phyloP scores from a whole-genome alignment of 768 basidiomycete species.

The Lactifluus subvellereus region DNA sequence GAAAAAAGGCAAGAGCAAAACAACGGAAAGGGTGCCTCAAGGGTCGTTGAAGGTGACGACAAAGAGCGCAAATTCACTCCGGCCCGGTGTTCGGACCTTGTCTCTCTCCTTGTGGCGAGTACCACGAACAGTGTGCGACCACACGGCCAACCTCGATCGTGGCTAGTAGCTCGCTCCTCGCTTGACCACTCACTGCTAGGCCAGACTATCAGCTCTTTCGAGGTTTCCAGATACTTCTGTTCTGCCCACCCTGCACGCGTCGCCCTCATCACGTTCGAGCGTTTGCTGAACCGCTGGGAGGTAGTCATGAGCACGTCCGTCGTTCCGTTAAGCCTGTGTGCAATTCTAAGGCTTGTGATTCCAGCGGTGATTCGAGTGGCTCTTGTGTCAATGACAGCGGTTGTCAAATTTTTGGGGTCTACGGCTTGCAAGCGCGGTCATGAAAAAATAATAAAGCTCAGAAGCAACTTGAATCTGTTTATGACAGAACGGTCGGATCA shows the following conservation, averaged over 20 bases:
- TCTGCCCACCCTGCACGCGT: neutral
- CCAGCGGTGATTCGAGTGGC: neutral
- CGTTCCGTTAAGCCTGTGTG: neutral
- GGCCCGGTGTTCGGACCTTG: slow-evolving; percentile 3
- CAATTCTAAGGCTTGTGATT: neutral
- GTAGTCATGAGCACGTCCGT: neutral
- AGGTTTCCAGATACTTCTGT: neutral
- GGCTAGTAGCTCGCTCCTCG: neutral
- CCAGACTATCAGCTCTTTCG: neutral
- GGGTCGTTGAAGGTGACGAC: neutral
- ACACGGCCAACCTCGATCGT: neutral
- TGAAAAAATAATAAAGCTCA: neutral
- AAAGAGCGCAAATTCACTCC: neutral
- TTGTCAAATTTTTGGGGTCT: neutral
- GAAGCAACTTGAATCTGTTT: neutral
- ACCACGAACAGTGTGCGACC: neutral
- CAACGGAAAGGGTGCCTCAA: neutral
- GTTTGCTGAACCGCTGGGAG: neutral
- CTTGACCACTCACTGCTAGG: neutral
- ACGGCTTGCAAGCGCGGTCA: neutral
- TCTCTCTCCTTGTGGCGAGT: neutral
- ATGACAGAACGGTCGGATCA: neutral
- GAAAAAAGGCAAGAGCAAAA: neutral
- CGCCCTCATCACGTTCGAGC: neutral
- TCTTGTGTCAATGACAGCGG: neutral